These are phyloP conservation scores for Gastrolobium villosum DNA, from an alignment of 306 rosid genomes.

Conservation along the genomic window DNA sequence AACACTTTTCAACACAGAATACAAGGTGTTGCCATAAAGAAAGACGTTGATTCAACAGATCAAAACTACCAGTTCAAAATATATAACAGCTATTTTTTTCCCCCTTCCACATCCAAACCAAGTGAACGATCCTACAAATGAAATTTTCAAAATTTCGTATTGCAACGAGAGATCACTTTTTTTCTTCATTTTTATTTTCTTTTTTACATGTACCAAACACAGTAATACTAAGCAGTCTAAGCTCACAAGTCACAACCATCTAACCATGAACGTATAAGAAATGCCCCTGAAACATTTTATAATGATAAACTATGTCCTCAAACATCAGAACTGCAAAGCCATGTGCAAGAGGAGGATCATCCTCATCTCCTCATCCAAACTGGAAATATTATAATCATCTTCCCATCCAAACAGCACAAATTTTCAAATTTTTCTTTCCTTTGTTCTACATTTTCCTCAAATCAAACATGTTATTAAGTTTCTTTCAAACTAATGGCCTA, in stretches of 20 bases:
- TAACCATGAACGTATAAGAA: neutral
- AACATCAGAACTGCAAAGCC: neutral
- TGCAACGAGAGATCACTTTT: neutral
- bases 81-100: neutral
- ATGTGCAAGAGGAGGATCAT: neutral
- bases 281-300: conserved; percentile 16
- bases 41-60: conserved; percentile 28
- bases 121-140: conserved; percentile 27
- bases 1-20: conserved; percentile 17
- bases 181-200: neutral
- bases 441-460: conserved; percentile 1
- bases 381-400: no score
- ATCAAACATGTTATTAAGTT: neutral
- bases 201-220: neutral
- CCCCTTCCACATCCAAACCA: conserved; percentile 29
- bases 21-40: conserved; percentile 21
- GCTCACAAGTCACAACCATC: neutral
- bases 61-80: neutral
- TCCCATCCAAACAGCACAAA: conserved; percentile 1
- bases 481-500: neutral
- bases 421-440: neutral
- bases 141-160: conserved; percentile 37
- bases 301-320: neutral
- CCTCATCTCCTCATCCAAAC: neutral
- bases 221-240: conserved; percentile 14